Evolutionary conservation across 1,284 basidiomycete species (phyloP), one percentile per base, ranked within the genome.

Genomic region (Chalciporus sp.): DNA sequence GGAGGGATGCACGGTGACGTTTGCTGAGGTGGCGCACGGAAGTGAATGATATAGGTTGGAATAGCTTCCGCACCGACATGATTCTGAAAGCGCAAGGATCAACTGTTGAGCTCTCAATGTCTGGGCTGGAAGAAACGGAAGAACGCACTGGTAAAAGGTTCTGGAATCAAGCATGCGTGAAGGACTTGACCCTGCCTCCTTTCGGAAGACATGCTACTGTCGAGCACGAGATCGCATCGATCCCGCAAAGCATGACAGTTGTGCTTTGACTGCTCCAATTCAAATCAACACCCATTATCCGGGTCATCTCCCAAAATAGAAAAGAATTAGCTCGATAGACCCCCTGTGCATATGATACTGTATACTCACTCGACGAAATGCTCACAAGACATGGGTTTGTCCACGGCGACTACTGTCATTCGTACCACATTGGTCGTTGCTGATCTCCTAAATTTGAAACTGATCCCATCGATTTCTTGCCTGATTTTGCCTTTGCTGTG

Each of bases 281-380:
- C 7, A 47, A 26, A 7, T 27, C 14, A 11, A 40, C 54, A 63
- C 65, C 48, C 54, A 61, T 58, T 51, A 37, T 61, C 63, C 63
- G 63, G 53, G 55, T 19, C 42, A n/a, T 41, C 51, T 16, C 26
- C 11, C 37, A 16, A 37, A 44, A 33, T 5, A 33, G 11, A 33
- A 33, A 33, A 12, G 10, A 31, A 31, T 11, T 31, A 31, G 28
- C 28, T 29, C 11, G 8, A 29, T 9, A 11, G 4, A 8, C 11
- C 28, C 8, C 28, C 28, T 29, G 28, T 11, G 9, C 28, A 9
- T 29, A 29, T 28, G 9, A 28, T 2, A 29, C 23, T 23, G 23
- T 6, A 23, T 3, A 23, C 12, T 6, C 9, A 35, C 12, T 6
- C 33, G 12, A 6, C 33, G 14, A 35, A 10, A 35, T 35, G 27